Evolutionary conservation across 495 filamentous ascomycete species (phyloP), one percentile per base, ranked within the genome.

Genomic region (Lophiotrema nucula): DNA sequence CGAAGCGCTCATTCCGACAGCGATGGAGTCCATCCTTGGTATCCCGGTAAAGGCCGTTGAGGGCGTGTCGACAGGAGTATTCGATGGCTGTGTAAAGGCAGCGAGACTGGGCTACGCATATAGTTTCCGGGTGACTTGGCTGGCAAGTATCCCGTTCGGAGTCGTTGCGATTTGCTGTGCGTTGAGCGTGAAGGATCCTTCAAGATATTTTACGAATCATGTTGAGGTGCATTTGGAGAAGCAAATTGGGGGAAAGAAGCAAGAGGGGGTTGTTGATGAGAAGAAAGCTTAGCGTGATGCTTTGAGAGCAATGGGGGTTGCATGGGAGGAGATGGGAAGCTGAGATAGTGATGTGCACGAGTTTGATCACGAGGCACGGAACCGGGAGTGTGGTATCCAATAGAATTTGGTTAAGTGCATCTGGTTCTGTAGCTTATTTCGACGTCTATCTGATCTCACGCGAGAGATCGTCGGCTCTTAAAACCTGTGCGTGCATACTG

Each of bases 41-140:
- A 73, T 69, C 4, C 72, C 79, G 1, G 60, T 49, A 13, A 50
- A 53, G 6, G 71, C 72, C 19, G 38, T 70, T 1, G 72, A 69
- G 35, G 73, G 74, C 49, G 66, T 74, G 8, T 56, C 68, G 0
- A 18, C 62, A 4, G 28, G 28, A 4, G 56, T 68, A n/a, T 61
- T 56, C 48, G 52, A 59, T 0, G 50, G 62, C 6, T 59, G 60
- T 33, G 39, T 64, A 2, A 45, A 11, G 16, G 64, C 64, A 4
- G 60, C 68, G 46, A 38, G 53, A 19, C 26, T 63, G 3, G 62
- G 67, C 3, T 73, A 73, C 58, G 70, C 70, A 13, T 68, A 69
- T 53, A 66, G 67, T 35, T 70, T 72, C 58, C 55, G 56, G n/a
- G 62, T 62, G 16, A 70, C 69, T 4, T 72, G 67, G 58, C 53